Base-by-base conservation (phyloP, 768 basidiomycete species). In the Suillus spraguei region DNA sequence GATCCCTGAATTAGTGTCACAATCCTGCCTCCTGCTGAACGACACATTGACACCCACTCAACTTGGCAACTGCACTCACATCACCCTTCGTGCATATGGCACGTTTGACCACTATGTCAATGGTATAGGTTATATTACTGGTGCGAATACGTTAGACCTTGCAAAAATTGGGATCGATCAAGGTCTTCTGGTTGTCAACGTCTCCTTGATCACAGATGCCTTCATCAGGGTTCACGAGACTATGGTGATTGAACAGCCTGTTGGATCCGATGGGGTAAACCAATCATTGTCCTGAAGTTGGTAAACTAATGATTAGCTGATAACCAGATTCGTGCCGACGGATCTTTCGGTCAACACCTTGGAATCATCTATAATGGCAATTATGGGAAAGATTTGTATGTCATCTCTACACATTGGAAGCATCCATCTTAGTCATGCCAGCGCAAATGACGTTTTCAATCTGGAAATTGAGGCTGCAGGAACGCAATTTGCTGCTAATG, bases 351-450 rank as follows among this genome's bases (percentile, higher is more conserved):
- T 38, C 65, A 90, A 71, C 90, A 91, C 71, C 72, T 68, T 22
- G 89, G 89, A n/a, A 79, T 89, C n/a, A 71, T 88, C 4, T 90
- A 89, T 69, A 88, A 86, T 55, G 89, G 89, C 44, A 90, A 90
- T 69, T 91, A 91, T 66, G 90, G 84, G 17, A 82, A 80, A 64
- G 82, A 80, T 62, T 82, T 74, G 80, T 81, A 53, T 61, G 79
- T 75, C 14, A 16, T 44, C 61, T 33, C 52, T 35, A 14, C 33
- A 42, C 17, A 32, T 28, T 16, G 13, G n/a, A 44, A 63, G 52
- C 14, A n/a, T 20, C 39, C 2, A 16, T 41, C 32, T 42, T 35
- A 55, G 7, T n/a, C 38, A 33, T 14, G 50, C n/a, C 59, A 89
- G 87, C 67, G 75, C 85, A 20, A 88, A 88, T 67, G 86, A 85